phyloP scores from a whole-genome alignment of 2,329 filamentous ascomycete species.

The Sclerotinia spermophila region DNA sequence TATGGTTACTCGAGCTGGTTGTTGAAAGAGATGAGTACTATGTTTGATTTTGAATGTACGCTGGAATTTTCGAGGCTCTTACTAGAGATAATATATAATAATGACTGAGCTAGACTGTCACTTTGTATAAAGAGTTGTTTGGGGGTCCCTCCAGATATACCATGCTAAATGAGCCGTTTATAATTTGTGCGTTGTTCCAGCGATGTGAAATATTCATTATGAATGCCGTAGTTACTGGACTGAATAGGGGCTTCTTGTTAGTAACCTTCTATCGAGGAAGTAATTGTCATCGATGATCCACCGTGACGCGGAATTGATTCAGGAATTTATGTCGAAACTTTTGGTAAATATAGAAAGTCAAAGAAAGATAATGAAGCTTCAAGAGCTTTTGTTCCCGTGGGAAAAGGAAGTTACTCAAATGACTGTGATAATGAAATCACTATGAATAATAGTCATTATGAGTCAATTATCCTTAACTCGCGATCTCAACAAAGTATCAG shows the following conservation, averaged over 20 bases:
- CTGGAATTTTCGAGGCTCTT: background rate
- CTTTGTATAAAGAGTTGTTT: background rate
- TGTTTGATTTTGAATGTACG: background rate
- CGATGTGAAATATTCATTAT: background rate
- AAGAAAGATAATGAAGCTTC: background rate
- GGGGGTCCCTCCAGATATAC: background rate
- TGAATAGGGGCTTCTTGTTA: accelerated
- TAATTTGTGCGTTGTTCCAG: no score
- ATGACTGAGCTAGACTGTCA: background rate
- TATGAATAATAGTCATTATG: background rate
- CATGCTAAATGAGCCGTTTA: background rate
- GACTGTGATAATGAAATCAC: background rate
- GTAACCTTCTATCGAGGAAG: background rate
- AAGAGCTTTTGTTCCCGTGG: background rate
- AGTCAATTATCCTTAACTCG: background rate
- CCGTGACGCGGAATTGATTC: background rate
- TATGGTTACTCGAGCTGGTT: background rate
- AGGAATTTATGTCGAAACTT: background rate
- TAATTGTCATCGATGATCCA: background rate
- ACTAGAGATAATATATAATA: background rate
- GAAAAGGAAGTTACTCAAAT: background rate
- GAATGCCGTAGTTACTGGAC: background rate
- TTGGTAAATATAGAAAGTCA: background rate
- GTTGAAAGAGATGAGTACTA: background rate
- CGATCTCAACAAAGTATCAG: background rate